Evolutionary conservation across 108 stramenopile species (phyloP).

Genomic region (Nitzschia inconspicua): DNA sequence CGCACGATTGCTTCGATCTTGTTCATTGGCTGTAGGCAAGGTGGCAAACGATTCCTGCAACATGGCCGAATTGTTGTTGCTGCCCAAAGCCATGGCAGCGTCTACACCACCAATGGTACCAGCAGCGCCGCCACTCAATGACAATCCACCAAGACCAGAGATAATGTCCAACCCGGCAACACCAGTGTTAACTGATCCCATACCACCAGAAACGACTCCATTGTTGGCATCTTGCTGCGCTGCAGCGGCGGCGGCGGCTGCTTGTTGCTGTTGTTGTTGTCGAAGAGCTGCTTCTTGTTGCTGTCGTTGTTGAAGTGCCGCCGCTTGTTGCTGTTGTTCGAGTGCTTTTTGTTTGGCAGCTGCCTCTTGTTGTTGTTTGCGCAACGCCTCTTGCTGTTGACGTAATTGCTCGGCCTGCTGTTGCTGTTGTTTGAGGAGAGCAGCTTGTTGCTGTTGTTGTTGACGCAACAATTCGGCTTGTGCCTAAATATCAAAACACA

Average conservation of each 20-base stretch:
- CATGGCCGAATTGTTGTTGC: conserved; percentile 23
- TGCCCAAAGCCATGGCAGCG: conserved; percentile 1
- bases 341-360: conserved; percentile 47
- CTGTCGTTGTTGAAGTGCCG: conserved; percentile 57
- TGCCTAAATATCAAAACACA: background rate
- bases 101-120: background rate
- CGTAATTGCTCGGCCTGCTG: conserved; percentile 60
- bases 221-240: conserved; percentile 1
- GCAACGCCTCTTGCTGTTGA: conserved; percentile 49
- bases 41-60: conserved; percentile 77
- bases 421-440: conserved; percentile 36
- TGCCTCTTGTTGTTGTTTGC: conserved; percentile 48
- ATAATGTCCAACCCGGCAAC: conserved; percentile 35
- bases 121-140: conserved; percentile 18
- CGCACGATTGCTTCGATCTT: conserved; percentile 24
- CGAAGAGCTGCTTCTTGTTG: conserved; percentile 56
- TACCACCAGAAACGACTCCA: background rate
- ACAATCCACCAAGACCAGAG: conserved; percentile 57
- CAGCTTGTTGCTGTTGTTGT: conserved; percentile 59
- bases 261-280: conserved; percentile 45
- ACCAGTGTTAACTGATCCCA: conserved; percentile 10
- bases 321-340: conserved; percentile 42
- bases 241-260: background rate
- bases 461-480: conserved; percentile 51
- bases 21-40: conserved; percentile 58